Evolutionary conservation across 2,329 filamentous ascomycete genomes (phyloP).

Genomic region (Pseudocercospora vitis): DNA sequence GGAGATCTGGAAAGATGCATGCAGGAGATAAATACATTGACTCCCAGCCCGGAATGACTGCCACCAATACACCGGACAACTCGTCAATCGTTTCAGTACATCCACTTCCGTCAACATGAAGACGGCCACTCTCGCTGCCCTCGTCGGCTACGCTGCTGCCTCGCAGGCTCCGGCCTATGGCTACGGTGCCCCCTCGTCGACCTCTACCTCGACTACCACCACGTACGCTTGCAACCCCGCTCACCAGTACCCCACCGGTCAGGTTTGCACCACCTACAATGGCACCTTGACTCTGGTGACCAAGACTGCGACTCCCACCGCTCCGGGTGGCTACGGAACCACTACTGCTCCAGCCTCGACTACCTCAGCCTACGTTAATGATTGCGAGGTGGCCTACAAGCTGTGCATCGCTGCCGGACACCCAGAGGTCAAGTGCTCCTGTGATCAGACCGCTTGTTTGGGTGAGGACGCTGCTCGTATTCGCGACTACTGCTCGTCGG

Average conservation of each 20-base stretch:
- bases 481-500: constrained; percentile 20
- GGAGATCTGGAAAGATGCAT: background rate
- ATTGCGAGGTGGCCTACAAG: constrained; percentile 22
- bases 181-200: background rate
- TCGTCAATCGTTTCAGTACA: constrained; percentile 6
- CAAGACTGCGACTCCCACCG: constrained; percentile 8
- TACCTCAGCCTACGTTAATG: constrained; percentile 5
- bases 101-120: constrained; percentile 12
- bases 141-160: constrained; percentile 14
- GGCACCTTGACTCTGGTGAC: constrained; percentile 23
- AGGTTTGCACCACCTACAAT: constrained; percentile 17
- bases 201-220: background rate
- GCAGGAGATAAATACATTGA: constrained; percentile 17
- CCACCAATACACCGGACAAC: constrained; percentile 11
- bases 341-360: background rate
- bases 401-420: constrained; percentile 17
- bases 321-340: background rate
- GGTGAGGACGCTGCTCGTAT: constrained; percentile 20
- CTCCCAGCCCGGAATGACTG: background rate
- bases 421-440: constrained; percentile 19
- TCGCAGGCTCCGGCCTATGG: constrained; percentile 4
- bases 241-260: constrained; percentile 23
- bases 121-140: constrained; percentile 16
- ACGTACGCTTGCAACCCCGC: constrained; percentile 24
- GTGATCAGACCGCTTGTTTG: constrained; percentile 17